Percentiles rank a stretch among this genome's conserved stretches.
These are phyloP conservation scores for Phytopythium ostracodes DNA, from an alignment of 352 stramenopile species.

Conservation along the genomic window DNA sequence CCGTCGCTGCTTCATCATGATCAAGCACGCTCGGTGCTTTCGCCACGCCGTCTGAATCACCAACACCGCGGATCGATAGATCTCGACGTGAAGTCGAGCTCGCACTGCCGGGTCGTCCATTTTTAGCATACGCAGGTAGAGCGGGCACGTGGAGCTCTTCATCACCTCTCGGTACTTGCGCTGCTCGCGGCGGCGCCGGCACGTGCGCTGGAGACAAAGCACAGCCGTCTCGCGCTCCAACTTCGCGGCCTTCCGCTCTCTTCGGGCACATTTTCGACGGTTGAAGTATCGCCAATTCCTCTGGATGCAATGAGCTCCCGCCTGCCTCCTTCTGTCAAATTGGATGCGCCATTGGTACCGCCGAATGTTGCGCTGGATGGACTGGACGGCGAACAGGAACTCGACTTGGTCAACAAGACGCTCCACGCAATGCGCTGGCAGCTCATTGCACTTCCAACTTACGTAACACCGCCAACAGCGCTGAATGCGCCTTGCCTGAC, in stretches of 20 bases:
- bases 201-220: constrained; percentile 47
- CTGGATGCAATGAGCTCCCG: constrained; percentile 31
- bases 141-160: constrained; percentile 27
- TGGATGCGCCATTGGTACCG: constrained; percentile 41
- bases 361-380: constrained; percentile 37
- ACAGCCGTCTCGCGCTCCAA: constrained; percentile 32
- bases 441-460: constrained; percentile 19
- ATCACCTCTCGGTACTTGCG: constrained; percentile 25
- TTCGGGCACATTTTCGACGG: constrained; percentile 10
- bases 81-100: constrained; percentile 23
- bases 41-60: constrained; percentile 53
- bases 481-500: constrained; percentile 25
- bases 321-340: constrained; percentile 19
- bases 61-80: constrained; percentile 36
- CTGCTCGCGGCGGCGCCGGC: constrained; percentile 23
- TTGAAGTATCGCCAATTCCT: constrained; percentile 23
- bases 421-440: constrained; percentile 17
- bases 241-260: constrained; percentile 20
- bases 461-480: constrained; percentile 24
- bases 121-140: constrained; percentile 40
- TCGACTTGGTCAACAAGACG: constrained; percentile 42
- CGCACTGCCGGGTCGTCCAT: constrained; percentile 23
- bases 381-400: constrained; percentile 32
- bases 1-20: constrained; percentile 5
- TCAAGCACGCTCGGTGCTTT: constrained; percentile 18